A percentile compares a stretch with the other conserved stretches of the same genome.
Evolutionary conservation across 768 basidiomycete genomes (phyloP).

Genomic region (Suillus decipiens): DNA sequence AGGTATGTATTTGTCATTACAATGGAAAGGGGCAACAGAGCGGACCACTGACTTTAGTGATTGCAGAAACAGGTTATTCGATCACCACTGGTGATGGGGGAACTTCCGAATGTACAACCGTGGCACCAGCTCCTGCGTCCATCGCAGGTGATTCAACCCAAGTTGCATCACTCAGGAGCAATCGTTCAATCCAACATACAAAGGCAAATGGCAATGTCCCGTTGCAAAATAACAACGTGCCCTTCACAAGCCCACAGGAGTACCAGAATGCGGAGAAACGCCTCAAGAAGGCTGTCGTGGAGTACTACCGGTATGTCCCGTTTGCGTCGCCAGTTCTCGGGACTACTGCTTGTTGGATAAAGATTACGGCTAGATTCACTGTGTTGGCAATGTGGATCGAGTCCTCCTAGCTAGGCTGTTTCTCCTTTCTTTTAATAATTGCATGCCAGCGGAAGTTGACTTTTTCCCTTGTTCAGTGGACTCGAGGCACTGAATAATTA

Average conservation of each 20-base stretch:
- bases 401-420: neutral
- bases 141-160: neutral
- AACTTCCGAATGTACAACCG: neutral
- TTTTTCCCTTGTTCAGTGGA: conserved; percentile 43
- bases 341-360: neutral
- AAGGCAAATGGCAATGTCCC: conserved; percentile 2
- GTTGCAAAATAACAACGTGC: neutral
- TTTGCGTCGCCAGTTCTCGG: conserved; percentile 7
- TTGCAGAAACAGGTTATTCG: neutral
- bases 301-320: conserved; percentile 70
- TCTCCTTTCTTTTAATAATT: neutral
- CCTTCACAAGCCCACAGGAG: conserved; percentile 59
- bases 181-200: neutral
- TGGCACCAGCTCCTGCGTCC: neutral
- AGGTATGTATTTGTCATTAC: conserved; percentile 9
- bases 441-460: neutral
- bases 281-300: conserved; percentile 79
- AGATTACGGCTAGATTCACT: neutral
- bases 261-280: conserved; percentile 85
- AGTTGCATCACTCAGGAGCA: conserved; percentile 1
- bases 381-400: neutral
- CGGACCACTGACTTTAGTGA: conserved; percentile 7
- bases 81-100: neutral
- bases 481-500: conserved; percentile 89
- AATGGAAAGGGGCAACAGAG: neutral